Evolutionary conservation across 1,284 basidiomycete species (phyloP), one percentile per base, ranked within the genome.

Genomic region (Ustilago crameri): DNA sequence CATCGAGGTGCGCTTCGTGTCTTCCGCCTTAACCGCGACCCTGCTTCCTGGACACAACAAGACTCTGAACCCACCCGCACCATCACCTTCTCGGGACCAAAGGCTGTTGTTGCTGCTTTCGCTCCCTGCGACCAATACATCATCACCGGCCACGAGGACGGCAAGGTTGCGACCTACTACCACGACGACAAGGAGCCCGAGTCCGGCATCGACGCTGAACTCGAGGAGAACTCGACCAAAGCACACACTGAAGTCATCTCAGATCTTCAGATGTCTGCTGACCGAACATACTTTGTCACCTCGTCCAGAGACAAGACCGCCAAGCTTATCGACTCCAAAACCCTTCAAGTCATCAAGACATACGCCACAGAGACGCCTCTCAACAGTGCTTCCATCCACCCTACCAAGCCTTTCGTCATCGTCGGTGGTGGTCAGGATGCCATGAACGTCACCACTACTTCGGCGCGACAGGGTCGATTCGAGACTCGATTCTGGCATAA

Each of bases 401-500:
- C 92, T 0, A 87, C 88, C 54, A 88, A 90, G 80, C 95, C 95
- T 46, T 98, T 94, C 82, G 70, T 83, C 34, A 79, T 82, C 45
- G 69, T 97, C 40, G 96, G 96, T 52, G 95, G 95, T 85, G 95
- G 95, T 55, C 95, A 98, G 85, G 95, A 98, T 83, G 95, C 95
- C 9, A 97, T 95, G 94, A 91, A 87, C 80, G 95, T 98, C 57
- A 98, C 96, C 15, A 98, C 93, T 5, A 98, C 95, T 2, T 93
- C 92, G 7, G 84, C 90, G 35, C 89, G 95, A 57, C 93, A 96
- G 84, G 96, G 95, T 40, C 95, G 96, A 85, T 99, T 99, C 84
- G 96, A 98, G 86, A 93, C 94, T 3, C 88, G 95, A 46, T 98
- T 98, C 87, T 98, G 94, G 93, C 95, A 99, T 87, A 93, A 92